Conservation (phyloP, 352 stramenopile species). For the Pythium insidiosum region DNA sequence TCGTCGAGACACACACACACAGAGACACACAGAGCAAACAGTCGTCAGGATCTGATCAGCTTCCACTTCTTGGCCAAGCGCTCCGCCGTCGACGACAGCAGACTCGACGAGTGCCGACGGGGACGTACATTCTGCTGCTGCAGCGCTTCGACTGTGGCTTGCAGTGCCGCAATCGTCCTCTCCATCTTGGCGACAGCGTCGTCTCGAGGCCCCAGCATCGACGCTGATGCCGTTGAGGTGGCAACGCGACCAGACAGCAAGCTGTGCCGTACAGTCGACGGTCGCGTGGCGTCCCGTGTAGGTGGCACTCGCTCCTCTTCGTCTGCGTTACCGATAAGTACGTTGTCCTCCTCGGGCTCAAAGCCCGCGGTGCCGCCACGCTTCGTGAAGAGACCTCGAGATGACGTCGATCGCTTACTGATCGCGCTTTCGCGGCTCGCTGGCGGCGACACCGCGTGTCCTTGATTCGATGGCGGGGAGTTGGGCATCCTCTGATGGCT, state of each 20-base stretch:
- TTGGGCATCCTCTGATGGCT: too few species aligned
- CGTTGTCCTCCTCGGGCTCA: slow-evolving; percentile 50
- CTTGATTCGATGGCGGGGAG: too few species aligned
- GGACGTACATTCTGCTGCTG: slow-evolving; percentile 68
- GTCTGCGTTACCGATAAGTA: slow-evolving; percentile 45
- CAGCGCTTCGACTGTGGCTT: slow-evolving; percentile 55
- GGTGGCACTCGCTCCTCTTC: slow-evolving; percentile 21
- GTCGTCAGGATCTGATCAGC: slow-evolving; percentile 1
- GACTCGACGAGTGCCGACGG: neutral
- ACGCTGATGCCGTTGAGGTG: too few species aligned
- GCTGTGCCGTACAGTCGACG: too few species aligned
- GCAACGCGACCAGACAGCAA: too few species aligned
- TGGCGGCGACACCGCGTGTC: neutral
- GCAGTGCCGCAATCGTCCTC: slow-evolving; percentile 39
- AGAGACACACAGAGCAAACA: neutral
- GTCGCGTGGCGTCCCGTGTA: neutral
- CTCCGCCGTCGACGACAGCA: neutral
- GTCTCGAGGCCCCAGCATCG: too few species aligned
- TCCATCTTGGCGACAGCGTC: slow-evolving; percentile 25
- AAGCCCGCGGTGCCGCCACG: slow-evolving; percentile 22
- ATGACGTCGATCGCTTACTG: slow-evolving; percentile 25
- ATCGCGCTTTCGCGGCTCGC: neutral
- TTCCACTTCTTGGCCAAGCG: too few species aligned
- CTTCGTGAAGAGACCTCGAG: slow-evolving; percentile 54
- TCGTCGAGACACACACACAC: neutral